Evolutionary conservation across 345 rosid genomes (phyloP), one percentile per base, ranked within the genome.

Genomic region (Pistacia vera): DNA sequence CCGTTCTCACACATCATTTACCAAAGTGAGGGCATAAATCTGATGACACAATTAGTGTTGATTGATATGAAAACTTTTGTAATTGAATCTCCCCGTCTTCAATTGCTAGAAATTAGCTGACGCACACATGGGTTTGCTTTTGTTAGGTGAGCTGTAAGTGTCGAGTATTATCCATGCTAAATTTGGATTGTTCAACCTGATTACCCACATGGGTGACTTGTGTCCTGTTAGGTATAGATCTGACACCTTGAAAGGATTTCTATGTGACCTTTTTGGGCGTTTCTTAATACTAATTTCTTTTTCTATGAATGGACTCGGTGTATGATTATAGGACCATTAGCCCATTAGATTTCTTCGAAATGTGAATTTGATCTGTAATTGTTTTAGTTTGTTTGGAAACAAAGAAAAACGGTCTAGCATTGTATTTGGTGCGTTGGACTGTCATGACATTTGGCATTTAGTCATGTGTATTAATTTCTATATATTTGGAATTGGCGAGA

Each of bases 91-190:
- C 38, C 3, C 25, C 25, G 5, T 36, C 6, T 38, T 1, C 7
- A 38, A 38, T 20, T 16, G 66, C 48, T 22, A 5, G 20, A 71
- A 57, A 38, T 38, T 72, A 61, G 75, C 51, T 63, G 70, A 73
- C 76, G 51, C 68, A n/a, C 69, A 52, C 51, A 63, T 63, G 61
- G 49, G 13, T 4, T 10, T 4, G 56, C 12, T 17, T 2, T 12
- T 61, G 69, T 73, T 73, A 2, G 70, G 77, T 52, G 36, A 74
- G 70, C 36, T 63, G 35, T 20, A n/a, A 51, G 68, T 16, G n/a
- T 33, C 61, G 12, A 3, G 14, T 51, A 12, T 74, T 12, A 33
- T 20, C 22, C 62, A 51, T 36, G 16, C 52, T 18, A 7, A 33
- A 33, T 30, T 49, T 61, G 4, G 68, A 30, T 73, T 12, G 0